Evolutionary conservation across 2,329 filamentous ascomycete genomes (phyloP).

Genomic region (Hypoxylon sp.): DNA sequence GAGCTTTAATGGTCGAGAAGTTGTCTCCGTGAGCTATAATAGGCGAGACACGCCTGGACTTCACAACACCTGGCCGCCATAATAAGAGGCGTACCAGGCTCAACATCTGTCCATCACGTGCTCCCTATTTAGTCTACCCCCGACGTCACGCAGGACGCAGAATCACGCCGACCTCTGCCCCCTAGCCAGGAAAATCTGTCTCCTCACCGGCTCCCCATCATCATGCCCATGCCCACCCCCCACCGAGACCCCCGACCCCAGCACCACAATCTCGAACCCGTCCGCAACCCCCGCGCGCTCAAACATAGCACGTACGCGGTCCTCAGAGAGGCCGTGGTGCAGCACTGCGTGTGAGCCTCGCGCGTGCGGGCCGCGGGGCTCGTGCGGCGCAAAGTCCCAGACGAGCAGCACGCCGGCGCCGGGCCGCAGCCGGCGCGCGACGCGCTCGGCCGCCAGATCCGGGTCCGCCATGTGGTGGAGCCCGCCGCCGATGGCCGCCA

Average conservation of each 20-base stretch:
- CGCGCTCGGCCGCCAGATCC: conserved; percentile 61
- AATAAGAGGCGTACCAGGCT: too few relatives aligned
- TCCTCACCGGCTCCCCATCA: conserved; percentile 47
- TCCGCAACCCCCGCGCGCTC: conserved; percentile 65
- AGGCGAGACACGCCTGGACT: too few relatives aligned
- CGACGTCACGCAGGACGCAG: neutral
- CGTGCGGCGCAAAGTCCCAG: conserved; percentile 71
- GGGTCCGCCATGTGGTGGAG: conserved; percentile 75
- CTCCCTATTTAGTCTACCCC: too few relatives aligned
- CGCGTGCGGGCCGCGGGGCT: conserved; percentile 34
- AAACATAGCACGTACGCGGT: conserved; percentile 67
- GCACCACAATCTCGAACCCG: conserved; percentile 64
- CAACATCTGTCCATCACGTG: too few relatives aligned
- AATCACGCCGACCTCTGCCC: conserved; percentile 50
- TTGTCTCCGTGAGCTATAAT: too few relatives aligned
- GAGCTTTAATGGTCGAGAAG: too few relatives aligned
- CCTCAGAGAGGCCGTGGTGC: conserved; percentile 71
- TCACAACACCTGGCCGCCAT: too few relatives aligned
- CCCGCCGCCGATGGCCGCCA: conserved; percentile 68
- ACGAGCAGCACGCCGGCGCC: conserved; percentile 74
- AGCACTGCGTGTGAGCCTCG: conserved; percentile 57
- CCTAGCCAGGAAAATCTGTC: conserved; percentile 59
- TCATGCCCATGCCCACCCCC: conserved; percentile 42
- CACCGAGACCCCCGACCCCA: conserved; percentile 61
- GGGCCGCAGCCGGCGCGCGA: conserved; percentile 68